Base-by-base conservation (phyloP, 228 moss, liverwort and hornwort genomes). In the Sphagnum fallax region DNA sequence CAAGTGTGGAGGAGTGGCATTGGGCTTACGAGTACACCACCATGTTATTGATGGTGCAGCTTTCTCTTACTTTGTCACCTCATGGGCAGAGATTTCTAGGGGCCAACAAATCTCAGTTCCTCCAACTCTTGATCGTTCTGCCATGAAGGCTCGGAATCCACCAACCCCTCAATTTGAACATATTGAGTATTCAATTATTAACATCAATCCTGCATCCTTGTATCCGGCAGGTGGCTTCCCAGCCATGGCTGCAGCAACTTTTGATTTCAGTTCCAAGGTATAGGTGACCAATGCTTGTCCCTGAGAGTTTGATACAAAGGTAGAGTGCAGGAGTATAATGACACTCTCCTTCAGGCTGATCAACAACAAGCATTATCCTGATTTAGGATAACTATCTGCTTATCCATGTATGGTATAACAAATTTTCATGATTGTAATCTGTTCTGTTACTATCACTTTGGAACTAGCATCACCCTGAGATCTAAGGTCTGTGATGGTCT, bases 1-100 rank as follows among this genome's bases (percentile, higher is more conserved):
- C 71, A 47, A 73, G 50, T 79, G 79, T 57, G 83, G 83, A 18
- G 78, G 55, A 68, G 79, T 74, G 51, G 62, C 65, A 59, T 65
- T 83, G 49, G 74, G 68, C 64, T 66, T 83, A 15, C 65, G 69
- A 16, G 4, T 76, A 6, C 83, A 83, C 60, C 83, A 83, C 75
- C 49, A 73, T 68, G 79, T 76, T 8, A 73, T 69, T 32, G 83
- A 83, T 49, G 83, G 83, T 6, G 64, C 58, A 6, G 70, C 78
- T 15, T 66, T 79, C 16, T 48, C 67, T 18, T 59, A 53, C 53
- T 83, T 79, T 53, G 70, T 79, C 4, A 16, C 47, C 32, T 57
- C 79, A 2, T 83, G 83, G 83, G 79, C 76, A 12, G 65, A 74
- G 49, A 73, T 71, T 60, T 62, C 73, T 52, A 64, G 67, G 16